Evolutionary conservation across 164 flowering plant genomes (phyloP).

Genomic region (Aristolochia californica): DNA sequence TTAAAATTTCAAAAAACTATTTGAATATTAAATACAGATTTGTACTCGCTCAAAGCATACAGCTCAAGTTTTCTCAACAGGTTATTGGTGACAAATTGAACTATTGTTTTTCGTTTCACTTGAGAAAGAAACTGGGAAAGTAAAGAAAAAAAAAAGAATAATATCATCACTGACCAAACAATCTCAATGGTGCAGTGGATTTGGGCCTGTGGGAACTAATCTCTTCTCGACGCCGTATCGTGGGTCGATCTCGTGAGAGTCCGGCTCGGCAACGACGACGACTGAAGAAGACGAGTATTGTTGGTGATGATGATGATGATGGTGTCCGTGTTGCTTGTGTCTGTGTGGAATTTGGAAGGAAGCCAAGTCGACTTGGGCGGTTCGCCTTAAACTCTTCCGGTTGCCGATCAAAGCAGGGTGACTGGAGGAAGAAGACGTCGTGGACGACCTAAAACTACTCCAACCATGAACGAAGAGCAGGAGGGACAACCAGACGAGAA

Average conservation of each 20-base stretch:
- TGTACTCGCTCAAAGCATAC: constrained; percentile 1
- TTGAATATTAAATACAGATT: constrained; percentile 4
- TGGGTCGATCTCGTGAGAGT: constrained; percentile 51
- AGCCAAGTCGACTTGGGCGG: constrained; percentile 27
- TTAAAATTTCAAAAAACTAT: background rate
- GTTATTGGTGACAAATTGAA: constrained; percentile 4
- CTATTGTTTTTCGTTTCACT: background rate
- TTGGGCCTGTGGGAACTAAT: constrained; percentile 82
- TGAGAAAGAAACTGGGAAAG: background rate
- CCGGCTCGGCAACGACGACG: constrained; percentile 2
- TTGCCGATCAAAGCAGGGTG: background rate
- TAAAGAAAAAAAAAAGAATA: background rate
- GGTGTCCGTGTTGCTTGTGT: background rate
- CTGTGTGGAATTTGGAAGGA: constrained; percentile 15
- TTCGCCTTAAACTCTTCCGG: constrained; percentile 15
- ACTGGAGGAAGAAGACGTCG: too few species aligned
- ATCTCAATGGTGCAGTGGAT: constrained; percentile 77
- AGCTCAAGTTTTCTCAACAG: background rate
- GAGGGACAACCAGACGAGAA: constrained; percentile 25
- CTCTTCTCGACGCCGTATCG: constrained; percentile 76
- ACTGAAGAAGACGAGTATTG: background rate
- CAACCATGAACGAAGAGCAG: constrained; percentile 16
- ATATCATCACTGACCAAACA: background rate
- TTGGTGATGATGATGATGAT: too few species aligned
- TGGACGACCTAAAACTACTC: constrained; percentile 8